Evolutionary conservation across 495 filamentous ascomycete genomes (phyloP).

Genomic region (Neurospora sp.): DNA sequence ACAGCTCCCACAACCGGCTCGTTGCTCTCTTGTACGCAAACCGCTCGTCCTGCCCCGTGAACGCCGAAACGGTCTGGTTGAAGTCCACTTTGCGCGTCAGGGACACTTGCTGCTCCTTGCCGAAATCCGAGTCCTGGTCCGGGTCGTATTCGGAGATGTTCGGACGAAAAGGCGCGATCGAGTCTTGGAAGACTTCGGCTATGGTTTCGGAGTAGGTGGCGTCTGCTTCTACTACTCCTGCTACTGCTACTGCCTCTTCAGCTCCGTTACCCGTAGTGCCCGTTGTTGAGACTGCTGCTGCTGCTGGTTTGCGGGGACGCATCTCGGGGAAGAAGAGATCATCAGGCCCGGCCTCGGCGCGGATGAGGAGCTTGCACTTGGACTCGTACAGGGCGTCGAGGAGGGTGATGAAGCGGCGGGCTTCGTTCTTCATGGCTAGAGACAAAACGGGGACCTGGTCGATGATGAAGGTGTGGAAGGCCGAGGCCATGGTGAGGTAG

Average conservation of each 20-base stretch:
- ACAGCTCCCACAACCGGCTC: constrained; percentile 63
- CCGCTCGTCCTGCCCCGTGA: constrained; percentile 62
- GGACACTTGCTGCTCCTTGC: constrained; percentile 12
- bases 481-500: constrained; percentile 61
- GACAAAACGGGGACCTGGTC: constrained; percentile 48
- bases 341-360: constrained; percentile 49
- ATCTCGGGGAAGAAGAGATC: constrained; percentile 60
- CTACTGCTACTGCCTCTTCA: no score
- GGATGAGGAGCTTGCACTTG: constrained; percentile 51
- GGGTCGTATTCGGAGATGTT: constrained; percentile 50
- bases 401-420: constrained; percentile 59
- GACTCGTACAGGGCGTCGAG: constrained; percentile 64
- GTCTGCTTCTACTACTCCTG: constrained; percentile 21
- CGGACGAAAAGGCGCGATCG: constrained; percentile 57
- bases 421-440: constrained; percentile 56
- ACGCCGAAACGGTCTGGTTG: constrained; percentile 36
- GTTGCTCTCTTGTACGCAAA: constrained; percentile 62
- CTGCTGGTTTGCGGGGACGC: no score
- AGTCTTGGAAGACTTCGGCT: constrained; percentile 60
- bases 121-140: constrained; percentile 40
- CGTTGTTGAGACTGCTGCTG: no score
- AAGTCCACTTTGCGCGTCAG: constrained; percentile 38
- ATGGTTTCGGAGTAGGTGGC: constrained; percentile 56
- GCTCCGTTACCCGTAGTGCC: no score
- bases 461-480: constrained; percentile 58